phyloP scores from a whole-genome alignment of 108 stramenopile genomes.

The Cyclotella atomus region DNA sequence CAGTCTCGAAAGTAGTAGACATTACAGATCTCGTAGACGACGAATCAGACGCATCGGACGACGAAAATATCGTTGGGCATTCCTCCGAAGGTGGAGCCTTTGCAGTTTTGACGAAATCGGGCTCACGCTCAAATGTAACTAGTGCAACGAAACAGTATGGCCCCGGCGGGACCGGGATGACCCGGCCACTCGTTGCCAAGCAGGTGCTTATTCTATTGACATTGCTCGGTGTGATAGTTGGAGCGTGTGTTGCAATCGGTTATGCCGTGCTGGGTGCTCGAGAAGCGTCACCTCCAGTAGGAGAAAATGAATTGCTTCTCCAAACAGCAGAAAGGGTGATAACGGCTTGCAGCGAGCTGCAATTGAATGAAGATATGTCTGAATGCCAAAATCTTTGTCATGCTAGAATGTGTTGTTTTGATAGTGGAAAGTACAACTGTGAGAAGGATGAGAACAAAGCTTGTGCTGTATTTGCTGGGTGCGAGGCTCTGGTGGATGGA shows the following conservation, averaged over 20 bases:
- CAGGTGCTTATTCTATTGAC: conserved; percentile 15
- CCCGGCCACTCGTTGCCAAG: not conserved
- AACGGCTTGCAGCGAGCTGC: conserved; percentile 21
- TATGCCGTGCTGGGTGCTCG: conserved; percentile 25
- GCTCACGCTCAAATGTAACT: not conserved
- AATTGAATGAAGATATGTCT: conserved; percentile 28
- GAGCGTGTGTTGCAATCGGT: conserved; percentile 28
- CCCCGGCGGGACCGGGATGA: conserved; percentile 10
- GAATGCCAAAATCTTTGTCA: conserved; percentile 35
- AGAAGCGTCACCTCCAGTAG: not conserved
- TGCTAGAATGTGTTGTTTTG: conserved; percentile 34
- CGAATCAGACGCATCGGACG: conserved; percentile 8
- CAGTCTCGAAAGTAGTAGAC: conserved; percentile 32
- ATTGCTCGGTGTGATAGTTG: conserved; percentile 22
- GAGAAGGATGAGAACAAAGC: conserved; percentile 29
- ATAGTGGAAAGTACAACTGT: conserved; percentile 26
- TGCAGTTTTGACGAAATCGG: not conserved
- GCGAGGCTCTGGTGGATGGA: conserved; percentile 30
- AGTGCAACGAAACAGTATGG: conserved; percentile 4
- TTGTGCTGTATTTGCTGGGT: conserved; percentile 41
- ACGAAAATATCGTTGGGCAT: conserved; percentile 31
- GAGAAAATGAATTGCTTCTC: conserved; percentile 33
- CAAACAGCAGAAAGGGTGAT: conserved; percentile 39
- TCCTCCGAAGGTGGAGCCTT: not conserved
- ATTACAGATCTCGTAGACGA: conserved; percentile 44